These are phyloP conservation scores for Lentinula lateritia DNA, from an alignment of 768 basidiomycete species.

Conservation along the genomic window DNA sequence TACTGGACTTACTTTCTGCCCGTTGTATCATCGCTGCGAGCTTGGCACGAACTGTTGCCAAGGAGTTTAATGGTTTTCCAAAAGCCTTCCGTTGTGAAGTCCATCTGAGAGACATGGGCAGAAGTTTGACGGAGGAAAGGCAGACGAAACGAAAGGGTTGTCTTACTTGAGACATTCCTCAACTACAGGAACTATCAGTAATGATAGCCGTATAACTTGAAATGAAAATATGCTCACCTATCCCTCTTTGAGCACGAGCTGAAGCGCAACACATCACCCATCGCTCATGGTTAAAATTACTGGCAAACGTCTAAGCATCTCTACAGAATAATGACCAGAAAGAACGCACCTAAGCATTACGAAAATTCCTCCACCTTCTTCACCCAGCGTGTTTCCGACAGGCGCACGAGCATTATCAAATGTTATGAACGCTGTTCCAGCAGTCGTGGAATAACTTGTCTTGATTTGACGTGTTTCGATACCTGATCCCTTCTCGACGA, in stretches of 20 bases:
- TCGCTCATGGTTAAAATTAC: slow-evolving; percentile 93
- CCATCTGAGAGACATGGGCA: slow-evolving; percentile 50
- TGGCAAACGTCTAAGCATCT: slow-evolving; percentile 16
- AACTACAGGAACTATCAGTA: slow-evolving; percentile 14
- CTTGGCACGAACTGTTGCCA: slow-evolving; percentile 85
- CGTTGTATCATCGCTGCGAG: slow-evolving; percentile 74
- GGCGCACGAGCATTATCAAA: slow-evolving; percentile 84
- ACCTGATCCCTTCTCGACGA: slow-evolving; percentile 77
- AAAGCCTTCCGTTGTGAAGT: slow-evolving; percentile 83
- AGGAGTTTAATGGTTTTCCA: slow-evolving; percentile 78
- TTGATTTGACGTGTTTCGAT: slow-evolving; percentile 84
- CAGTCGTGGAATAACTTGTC: slow-evolving; percentile 75
- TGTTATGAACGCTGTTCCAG: slow-evolving; percentile 75
- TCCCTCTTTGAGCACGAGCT: slow-evolving; percentile 41
- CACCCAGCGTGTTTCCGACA: slow-evolving; percentile 77
- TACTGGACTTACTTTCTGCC: slow-evolving; percentile 46
- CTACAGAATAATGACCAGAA: not conserved
- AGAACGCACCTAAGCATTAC: slow-evolving; percentile 37
- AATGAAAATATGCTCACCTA: slow-evolving; percentile 17
- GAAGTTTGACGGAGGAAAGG: not conserved
- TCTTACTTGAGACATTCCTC: slow-evolving; percentile 51
- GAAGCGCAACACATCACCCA: slow-evolving; percentile 85
- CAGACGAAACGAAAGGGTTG: not conserved
- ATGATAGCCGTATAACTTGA: not conserved
- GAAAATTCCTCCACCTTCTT: slow-evolving; percentile 64